Base-by-base conservation (phyloP, 768 basidiomycete genomes). In the Hirschioporus abietinus region DNA sequence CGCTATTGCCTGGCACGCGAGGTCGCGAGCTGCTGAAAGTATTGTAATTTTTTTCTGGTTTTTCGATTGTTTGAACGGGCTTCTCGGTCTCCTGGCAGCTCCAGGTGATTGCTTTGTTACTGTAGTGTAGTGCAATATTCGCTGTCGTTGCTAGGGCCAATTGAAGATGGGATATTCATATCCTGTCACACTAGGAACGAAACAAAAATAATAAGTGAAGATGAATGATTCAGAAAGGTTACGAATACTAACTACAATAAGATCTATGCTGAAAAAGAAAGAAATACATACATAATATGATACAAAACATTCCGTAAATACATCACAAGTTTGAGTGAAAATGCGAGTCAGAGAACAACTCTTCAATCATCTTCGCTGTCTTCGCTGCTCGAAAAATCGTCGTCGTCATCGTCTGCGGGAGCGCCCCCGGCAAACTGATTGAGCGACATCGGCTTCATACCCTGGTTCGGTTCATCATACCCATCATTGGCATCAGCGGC, bases 301-400 rank as follows among this genome's bases (percentile, higher is more conserved):
- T 30, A 8, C 30, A 30, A 30, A 30, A 30, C 30, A 2, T 30
- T 30, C n/a, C 30, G 30, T 52, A 52, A 52, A 52, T 52, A 52
- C 42, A 52, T 2, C 20, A 52, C 15, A 52, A 3, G 12, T 2
- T 52, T 52, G 42, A 6, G 42, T n/a, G n/a, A n/a, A n/a, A n/a
- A n/a, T n/a, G n/a, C n/a, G n/a, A n/a, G n/a, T n/a, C n/a, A n/a
- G n/a, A n/a, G n/a, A n/a, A n/a, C 35, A 60, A 64, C 59, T 27
- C 35, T 30, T 72, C 71, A 84, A 68, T 84, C 81, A 63, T 84
- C 83, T 66, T 86, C 85, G 70, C 81, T 84, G 1, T 86, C 84
- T 27, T 85, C 81, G 68, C 84, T 86, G 9, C 82, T 82, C 20
- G 81, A 81, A 66, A 81, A 84, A 57, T 83, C 84, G 63, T 85